Base-by-base conservation (phyloP, 192 early-diverging fungal genomes). In the Backusella luteola region DNA sequence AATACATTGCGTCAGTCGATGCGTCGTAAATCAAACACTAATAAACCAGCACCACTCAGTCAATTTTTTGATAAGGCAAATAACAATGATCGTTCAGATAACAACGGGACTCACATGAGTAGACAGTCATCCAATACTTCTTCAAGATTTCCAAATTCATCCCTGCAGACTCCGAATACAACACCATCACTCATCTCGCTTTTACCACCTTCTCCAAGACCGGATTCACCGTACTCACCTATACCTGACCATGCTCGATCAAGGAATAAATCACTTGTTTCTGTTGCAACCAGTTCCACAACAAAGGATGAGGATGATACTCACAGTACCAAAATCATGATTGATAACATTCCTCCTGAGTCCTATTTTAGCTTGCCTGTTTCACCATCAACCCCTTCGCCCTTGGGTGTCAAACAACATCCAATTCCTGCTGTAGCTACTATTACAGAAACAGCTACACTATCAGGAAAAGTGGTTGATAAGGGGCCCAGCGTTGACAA, bases 1-100 rank as follows among this genome's bases (percentile, higher is more conserved):
- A 76, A 67, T 21, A 76, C 67, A 4, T 44, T 76, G 4, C 75
- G 66, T 29, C 75, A 76, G 56, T 76, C 75, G 1, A 32, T 76
- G 26, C 75, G 75, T 70, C 75, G 44, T n/a, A 66, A 76, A 70
- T 49, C 70, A 71, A 46, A 35, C 4, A 23, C 35, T 0, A 44
- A 41, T n/a, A 35, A 35, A 34, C 59, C 74, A 23, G 66, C 39
- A 19, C 38, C 63, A 52, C 68, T 69, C 8, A 41, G 21, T 39
- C 34, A 39, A 23, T 69, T 69, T 21, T 69, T 69, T 69, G 68
- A 69, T 41, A 69, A 39, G 4, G n/a, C 36, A 38, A 69, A 23
- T 19, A 66, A 34, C 29, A 36, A 41, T 3, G 38, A 38, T 38
- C n/a, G 68, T 69, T 21, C 68, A 69, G 68, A 69, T 41, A 69